Percentiles rank a stretch among this genome's conserved stretches.
These are phyloP conservation scores for Corniculantispora saksenae DNA, from an alignment of 2,329 filamentous ascomycete species.

Conservation along the genomic window DNA sequence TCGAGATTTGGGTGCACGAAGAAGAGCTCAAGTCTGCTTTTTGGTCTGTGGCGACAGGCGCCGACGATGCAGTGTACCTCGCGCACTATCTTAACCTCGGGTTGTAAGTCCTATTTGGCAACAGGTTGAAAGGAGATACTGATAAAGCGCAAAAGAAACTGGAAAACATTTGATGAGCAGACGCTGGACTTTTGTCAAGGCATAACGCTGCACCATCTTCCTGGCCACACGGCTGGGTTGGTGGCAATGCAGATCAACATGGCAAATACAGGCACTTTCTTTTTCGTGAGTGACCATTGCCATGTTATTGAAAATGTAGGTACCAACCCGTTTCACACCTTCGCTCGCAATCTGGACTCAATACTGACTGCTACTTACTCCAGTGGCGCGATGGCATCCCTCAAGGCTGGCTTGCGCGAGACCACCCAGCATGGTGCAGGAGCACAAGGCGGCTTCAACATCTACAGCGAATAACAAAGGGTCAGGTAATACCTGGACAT, in stretches of 20 bases:
- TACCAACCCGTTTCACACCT: neutral
- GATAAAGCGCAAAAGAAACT: constrained; percentile 22
- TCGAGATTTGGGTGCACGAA: constrained; percentile 50
- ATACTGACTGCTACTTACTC: constrained; percentile 8
- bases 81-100: constrained; percentile 23
- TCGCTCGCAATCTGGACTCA: neutral
- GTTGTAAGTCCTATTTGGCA: neutral
- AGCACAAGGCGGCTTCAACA: constrained; percentile 33
- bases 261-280: constrained; percentile 32
- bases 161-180: constrained; percentile 26
- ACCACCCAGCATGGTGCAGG: constrained; percentile 35
- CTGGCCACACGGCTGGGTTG: constrained; percentile 29
- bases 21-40: constrained; percentile 47
- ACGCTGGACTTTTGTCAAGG: constrained; percentile 26
- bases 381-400: constrained; percentile 29
- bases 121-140: neutral
- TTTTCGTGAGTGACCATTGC: constrained; percentile 36
- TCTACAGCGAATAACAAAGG: constrained; percentile 25
- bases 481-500: constrained; percentile 24
- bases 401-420: constrained; percentile 36
- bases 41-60: constrained; percentile 43
- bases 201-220: constrained; percentile 26
- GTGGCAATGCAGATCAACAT: constrained; percentile 36
- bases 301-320: constrained; percentile 30
- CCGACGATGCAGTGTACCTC: constrained; percentile 25